Base-by-base conservation (phyloP, 2,329 filamentous ascomycete species). In the Cryphonectria nitschkei region DNA sequence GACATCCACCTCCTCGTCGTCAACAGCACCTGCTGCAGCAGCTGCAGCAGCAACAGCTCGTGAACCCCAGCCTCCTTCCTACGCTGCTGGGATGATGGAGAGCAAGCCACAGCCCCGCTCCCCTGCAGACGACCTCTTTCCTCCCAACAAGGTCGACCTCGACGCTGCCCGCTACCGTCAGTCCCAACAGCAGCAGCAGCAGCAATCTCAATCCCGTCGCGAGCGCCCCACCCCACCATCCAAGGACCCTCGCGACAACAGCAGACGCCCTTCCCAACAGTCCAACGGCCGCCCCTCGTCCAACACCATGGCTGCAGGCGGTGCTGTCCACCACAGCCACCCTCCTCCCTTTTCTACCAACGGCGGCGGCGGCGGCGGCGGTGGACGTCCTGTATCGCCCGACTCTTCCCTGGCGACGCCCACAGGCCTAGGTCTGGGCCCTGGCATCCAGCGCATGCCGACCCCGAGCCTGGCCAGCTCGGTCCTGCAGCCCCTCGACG, bases 401-500 rank as follows among this genome's bases (percentile, higher is more conserved):
- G 66, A 68, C 11, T 61, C 54, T 6, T n/a, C 46, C 19, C 52
- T 68, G 5, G 19, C 39, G n/a, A 43, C 65, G 8, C 65, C 52
- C 14, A 61, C n/a, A 1, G 63, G 63, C 8, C 41, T 52, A 5
- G 65, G 32, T 16, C 52, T 74, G 6, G 75, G 75, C 54, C 70
- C 69, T 29, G 68, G 75, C 61, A 82, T 84, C 76, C 78, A 78
- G 73, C 82, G 83, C n/a, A 78, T 84, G 70, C 80, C 83, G 73
- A 83, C 81, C 71, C 83, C 83, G 26, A 82, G 79, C 75, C 80
- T 84, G 65, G 75, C 79, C 67, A 79, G 82, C 72, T 82, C 78
- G 74, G 83, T 84, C 70, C 80, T 84, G 46, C 81, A 82, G 72
- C 83, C 83, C 6, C 81, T 84, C 0, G 81, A 83, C 71, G 78